Conservation (phyloP, 2,329 filamentous ascomycete genomes). For the Fusarium globosum region DNA sequence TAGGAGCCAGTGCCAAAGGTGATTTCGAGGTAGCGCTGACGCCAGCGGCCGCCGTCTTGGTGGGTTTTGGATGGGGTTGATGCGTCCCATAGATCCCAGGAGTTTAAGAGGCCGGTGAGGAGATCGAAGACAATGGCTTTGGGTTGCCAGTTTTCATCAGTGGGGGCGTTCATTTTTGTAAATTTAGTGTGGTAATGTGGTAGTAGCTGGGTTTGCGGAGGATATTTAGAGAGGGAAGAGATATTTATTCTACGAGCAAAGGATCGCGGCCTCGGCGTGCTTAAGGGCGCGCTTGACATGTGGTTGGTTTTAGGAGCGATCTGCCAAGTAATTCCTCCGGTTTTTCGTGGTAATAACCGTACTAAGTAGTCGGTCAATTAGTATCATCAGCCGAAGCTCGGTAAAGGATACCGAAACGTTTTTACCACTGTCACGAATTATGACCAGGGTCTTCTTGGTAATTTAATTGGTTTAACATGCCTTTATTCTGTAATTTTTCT, state of each 20-base stretch:
- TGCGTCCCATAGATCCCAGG: constrained; percentile 53
- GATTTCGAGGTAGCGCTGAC: constrained; percentile 51
- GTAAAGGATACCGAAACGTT: too few relatives aligned
- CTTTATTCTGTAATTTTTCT: too few relatives aligned
- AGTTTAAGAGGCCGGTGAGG: constrained; percentile 54
- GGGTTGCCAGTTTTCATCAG: constrained; percentile 40
- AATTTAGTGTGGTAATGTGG: fast-evolving
- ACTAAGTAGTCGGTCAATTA: neutral
- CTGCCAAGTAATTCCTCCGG: neutral
- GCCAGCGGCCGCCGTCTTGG: constrained; percentile 49
- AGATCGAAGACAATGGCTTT: constrained; percentile 55
- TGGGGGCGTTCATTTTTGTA: fast-evolving
- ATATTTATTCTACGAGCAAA: neutral
- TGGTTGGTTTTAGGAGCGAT: fast-evolving
- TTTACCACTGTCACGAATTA: too few relatives aligned
- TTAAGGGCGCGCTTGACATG: neutral
- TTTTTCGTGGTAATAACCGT: neutral
- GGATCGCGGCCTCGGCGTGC: fast-evolving
- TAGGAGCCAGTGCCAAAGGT: constrained; percentile 52
- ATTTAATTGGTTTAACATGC: too few relatives aligned
- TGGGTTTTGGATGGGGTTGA: constrained; percentile 43
- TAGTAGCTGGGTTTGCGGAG: fast-evolving
- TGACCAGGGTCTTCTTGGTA: too few relatives aligned
- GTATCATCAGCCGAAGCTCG: too few relatives aligned
- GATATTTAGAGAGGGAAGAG: fast-evolving